phyloP scores from a whole-genome alignment of 2,329 filamentous ascomycete species.

The Drechslerella stenobrocha region DNA sequence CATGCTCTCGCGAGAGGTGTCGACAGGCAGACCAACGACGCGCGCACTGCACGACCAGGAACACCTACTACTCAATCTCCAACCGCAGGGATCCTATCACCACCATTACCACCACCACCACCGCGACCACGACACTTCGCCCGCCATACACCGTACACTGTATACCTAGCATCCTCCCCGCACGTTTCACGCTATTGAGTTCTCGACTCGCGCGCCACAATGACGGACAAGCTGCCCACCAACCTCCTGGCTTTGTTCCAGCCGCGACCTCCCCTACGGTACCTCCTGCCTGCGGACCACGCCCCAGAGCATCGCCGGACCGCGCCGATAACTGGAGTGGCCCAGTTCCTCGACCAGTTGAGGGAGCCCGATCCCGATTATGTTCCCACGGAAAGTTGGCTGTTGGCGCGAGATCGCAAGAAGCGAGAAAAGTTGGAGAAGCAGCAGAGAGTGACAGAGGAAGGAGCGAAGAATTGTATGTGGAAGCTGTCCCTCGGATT shows the following conservation, averaged over 20 bases:
- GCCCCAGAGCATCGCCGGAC: constrained; percentile 81
- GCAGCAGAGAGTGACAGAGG: constrained; percentile 66
- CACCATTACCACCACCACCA: too few species aligned
- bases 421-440: constrained; percentile 76
- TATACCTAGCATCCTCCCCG: constrained; percentile 43
- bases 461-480: constrained; percentile 69
- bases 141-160: not conserved
- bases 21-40: too few species aligned
- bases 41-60: too few species aligned
- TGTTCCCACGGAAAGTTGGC: constrained; percentile 85
- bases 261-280: constrained; percentile 87
- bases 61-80: too few species aligned
- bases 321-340: constrained; percentile 71
- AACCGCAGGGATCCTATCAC: too few species aligned
- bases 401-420: constrained; percentile 81
- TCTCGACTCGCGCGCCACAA: constrained; percentile 57
- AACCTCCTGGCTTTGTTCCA: constrained; percentile 93
- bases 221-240: constrained; percentile 96
- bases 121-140: too few species aligned
- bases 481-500: constrained; percentile 10
- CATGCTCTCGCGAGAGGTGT: too few species aligned
- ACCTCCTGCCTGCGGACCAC: constrained; percentile 79
- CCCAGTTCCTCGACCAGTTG: constrained; percentile 75
- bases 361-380: constrained; percentile 72
- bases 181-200: constrained; percentile 52